A percentile compares a stretch with the other conserved stretches of the same genome.
phyloP scores from a whole-genome alignment of 129 eudicot species.

The Glebionis coronaria region DNA sequence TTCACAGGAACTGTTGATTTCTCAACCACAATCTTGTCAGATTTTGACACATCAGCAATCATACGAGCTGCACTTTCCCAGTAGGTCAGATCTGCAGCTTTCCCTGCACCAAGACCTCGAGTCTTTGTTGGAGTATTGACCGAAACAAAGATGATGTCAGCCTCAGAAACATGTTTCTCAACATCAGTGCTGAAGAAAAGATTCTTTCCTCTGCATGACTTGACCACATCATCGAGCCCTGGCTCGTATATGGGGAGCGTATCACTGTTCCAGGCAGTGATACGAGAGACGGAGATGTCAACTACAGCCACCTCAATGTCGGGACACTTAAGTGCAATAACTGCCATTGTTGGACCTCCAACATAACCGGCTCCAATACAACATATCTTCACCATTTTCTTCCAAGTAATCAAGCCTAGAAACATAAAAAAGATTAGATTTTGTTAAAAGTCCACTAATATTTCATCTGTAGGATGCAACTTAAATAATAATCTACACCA shows the following conservation, averaged over 20 bases:
- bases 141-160: conserved; percentile 77
- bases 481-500: conserved; percentile 27
- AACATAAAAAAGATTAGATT: conserved; percentile 10
- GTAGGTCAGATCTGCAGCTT: conserved; percentile 75
- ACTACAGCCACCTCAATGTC: conserved; percentile 59
- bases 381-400: conserved; percentile 72
- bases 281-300: conserved; percentile 66
- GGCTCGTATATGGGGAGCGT: conserved; percentile 77
- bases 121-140: conserved; percentile 83
- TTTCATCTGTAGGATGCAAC: conserved; percentile 18
- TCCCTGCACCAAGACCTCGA: conserved; percentile 78
- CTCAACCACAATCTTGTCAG: conserved; percentile 79
- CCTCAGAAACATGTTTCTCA: conserved; percentile 64
- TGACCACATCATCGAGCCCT: conserved; percentile 70
- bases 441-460: conserved; percentile 8
- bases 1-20: conserved; percentile 79
- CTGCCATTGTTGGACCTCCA: conserved; percentile 85
- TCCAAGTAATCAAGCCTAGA: conserved; percentile 3
- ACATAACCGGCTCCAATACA: conserved; percentile 86
- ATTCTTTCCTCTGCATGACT: conserved; percentile 74
- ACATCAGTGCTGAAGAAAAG: conserved; percentile 70
- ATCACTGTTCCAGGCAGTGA: conserved; percentile 76
- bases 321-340: conserved; percentile 71
- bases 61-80: conserved; percentile 90
- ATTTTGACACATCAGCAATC: conserved; percentile 77